These are phyloP conservation scores for Volvox africanus DNA, from an alignment of 139 green algal genomes.

Conservation along the genomic window DNA sequence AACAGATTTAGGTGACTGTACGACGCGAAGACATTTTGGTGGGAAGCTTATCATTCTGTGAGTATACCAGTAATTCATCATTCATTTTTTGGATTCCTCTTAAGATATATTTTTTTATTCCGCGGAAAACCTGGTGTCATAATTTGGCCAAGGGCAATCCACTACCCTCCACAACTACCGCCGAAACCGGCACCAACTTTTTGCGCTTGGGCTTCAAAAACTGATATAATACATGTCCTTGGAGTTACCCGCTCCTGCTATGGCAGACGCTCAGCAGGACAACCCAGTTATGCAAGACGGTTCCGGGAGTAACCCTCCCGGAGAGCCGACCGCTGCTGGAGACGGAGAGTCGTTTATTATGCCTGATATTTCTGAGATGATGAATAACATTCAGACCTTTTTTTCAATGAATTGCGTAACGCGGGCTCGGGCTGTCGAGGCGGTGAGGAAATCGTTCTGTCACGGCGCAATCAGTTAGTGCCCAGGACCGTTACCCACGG, in stretches of 20 bases:
- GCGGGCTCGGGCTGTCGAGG: neutral
- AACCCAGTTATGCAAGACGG: neutral
- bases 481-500: too few species aligned
- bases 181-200: neutral
- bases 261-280: neutral
- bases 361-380: neutral
- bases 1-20: too few species aligned
- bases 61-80: too few species aligned
- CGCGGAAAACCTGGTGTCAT: too few species aligned
- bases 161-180: neutral
- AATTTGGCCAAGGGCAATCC: too few species aligned
- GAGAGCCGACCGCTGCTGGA: neutral
- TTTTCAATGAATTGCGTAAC: neutral
- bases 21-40: too few species aligned
- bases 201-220: too few species aligned
- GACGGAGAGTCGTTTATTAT: neutral
- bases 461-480: neutral
- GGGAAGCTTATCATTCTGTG: too few species aligned
- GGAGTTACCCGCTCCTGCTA: too few species aligned
- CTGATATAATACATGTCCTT: too few species aligned
- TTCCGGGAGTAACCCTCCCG: neutral
- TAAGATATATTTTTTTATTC: too few species aligned
- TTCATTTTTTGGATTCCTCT: too few species aligned
- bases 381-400: slow-evolving; percentile 2
- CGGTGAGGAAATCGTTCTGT: neutral